These are phyloP conservation scores for Babesia bigemina DNA, from an alignment of 169 alveolate genomes.

Conservation along the genomic window DNA sequence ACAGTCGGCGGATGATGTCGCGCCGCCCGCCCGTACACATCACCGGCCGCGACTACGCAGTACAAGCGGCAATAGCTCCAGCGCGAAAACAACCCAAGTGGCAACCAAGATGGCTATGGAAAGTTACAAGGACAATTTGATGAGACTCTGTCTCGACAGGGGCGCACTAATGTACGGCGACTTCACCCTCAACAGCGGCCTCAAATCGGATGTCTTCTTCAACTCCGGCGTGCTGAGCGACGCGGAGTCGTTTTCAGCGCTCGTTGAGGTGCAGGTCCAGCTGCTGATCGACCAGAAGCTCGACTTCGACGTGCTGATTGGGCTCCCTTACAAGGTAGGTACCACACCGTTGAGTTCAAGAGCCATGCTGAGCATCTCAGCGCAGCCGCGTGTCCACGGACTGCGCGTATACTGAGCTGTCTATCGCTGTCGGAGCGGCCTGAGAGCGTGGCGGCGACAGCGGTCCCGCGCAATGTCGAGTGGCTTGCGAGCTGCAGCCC, in stretches of 20 bases:
- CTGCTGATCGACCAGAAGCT: constrained; percentile 21
- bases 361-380: too few relatives aligned
- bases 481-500: too few relatives aligned
- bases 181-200: constrained; percentile 55
- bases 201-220: constrained; percentile 49
- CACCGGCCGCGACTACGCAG: background rate
- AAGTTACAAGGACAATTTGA: constrained; percentile 11
- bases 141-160: constrained; percentile 28
- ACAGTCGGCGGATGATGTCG: background rate
- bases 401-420: background rate
- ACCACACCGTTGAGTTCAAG: background rate
- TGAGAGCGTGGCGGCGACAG: background rate
- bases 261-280: constrained; percentile 48
- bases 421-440: background rate
- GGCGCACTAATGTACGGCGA: constrained; percentile 43
- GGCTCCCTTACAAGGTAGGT: constrained; percentile 67
- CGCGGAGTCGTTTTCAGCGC: constrained; percentile 49
- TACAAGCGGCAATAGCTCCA: background rate
- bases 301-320: constrained; percentile 60
- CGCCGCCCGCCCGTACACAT: constrained; percentile 26
- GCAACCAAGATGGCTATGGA: background rate
- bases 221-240: constrained; percentile 58
- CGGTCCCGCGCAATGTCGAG: too few relatives aligned
- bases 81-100: background rate
- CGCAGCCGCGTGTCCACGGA: too few relatives aligned